These are phyloP conservation scores for Fagus crenata DNA, from an alignment of 306 rosid genomes.

Conservation along the genomic window DNA sequence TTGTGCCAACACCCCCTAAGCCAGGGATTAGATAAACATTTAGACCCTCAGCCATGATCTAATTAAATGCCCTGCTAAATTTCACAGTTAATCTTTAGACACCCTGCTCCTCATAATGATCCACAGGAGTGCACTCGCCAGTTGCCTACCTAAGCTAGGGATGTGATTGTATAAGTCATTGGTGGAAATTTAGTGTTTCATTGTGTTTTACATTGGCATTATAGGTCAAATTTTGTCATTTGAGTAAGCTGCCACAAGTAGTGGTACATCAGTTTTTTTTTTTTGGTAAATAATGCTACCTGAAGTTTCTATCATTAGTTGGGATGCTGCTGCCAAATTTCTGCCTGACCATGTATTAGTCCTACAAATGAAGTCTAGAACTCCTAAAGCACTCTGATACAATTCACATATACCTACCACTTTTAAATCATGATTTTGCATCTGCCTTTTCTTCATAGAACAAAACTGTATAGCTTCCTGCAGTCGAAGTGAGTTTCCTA, in stretches of 20 bases:
- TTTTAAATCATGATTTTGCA: not conserved
- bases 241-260: not conserved
- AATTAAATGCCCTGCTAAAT: not conserved
- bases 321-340: not conserved
- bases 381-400: not conserved
- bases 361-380: not conserved
- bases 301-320: not conserved
- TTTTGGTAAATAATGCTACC: not conserved
- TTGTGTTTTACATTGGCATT: no score
- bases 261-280: not conserved
- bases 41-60: not conserved
- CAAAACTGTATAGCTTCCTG: not conserved
- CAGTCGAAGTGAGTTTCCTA: not conserved
- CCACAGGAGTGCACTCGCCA: not conserved
- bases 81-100: not conserved
- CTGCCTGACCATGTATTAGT: not conserved
- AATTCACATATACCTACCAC: not conserved
- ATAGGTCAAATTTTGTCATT: not conserved
- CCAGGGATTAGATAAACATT: not conserved
- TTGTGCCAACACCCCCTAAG: not conserved
- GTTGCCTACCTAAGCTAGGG: not conserved
- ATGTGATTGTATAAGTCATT: not conserved
- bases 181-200: not conserved
- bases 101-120: not conserved
- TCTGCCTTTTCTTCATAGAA: not conserved